Evolutionary conservation across 805 yeast species (phyloP).

Genomic region (Kodamaea fukazawae): DNA sequence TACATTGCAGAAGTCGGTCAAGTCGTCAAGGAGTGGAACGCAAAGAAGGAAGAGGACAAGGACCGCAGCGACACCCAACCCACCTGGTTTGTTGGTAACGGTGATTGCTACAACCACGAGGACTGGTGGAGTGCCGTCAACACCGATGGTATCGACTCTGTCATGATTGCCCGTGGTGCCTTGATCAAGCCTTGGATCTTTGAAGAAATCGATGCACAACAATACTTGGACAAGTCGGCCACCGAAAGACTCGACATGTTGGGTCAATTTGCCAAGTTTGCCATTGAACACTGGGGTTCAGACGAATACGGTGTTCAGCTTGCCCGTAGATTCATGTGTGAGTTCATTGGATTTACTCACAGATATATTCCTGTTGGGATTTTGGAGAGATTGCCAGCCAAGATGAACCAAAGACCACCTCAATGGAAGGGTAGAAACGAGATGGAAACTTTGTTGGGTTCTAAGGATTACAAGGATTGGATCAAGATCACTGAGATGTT

Average conservation of each 20-base stretch:
- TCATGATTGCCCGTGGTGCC: constrained; percentile 98
- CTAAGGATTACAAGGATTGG: constrained; percentile 89
- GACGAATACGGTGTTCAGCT: constrained; percentile 91
- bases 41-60: constrained; percentile 57
- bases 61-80: constrained; percentile 55
- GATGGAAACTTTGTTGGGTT: constrained; percentile 83
- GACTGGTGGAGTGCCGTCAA: constrained; percentile 80
- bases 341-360: constrained; percentile 89
- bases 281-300: constrained; percentile 96
- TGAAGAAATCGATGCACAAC: constrained; percentile 88
- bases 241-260: constrained; percentile 80
- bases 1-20: constrained; percentile 75
- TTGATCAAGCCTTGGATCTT: constrained; percentile 98
- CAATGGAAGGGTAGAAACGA: constrained; percentile 92
- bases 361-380: constrained; percentile 94
- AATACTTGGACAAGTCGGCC: constrained; percentile 87
- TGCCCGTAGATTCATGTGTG: constrained; percentile 89
- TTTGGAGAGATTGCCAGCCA: constrained; percentile 83
- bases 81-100: constrained; percentile 89
- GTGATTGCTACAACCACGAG: constrained; percentile 82
- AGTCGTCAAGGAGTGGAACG: constrained; percentile 58
- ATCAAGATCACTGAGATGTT: constrained; percentile 93
- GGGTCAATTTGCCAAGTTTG: constrained; percentile 67
- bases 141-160: constrained; percentile 77
- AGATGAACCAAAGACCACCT: constrained; percentile 90